phyloP scores from a whole-genome alignment of 768 basidiomycete species.

The Pulveroboletus sp. region DNA sequence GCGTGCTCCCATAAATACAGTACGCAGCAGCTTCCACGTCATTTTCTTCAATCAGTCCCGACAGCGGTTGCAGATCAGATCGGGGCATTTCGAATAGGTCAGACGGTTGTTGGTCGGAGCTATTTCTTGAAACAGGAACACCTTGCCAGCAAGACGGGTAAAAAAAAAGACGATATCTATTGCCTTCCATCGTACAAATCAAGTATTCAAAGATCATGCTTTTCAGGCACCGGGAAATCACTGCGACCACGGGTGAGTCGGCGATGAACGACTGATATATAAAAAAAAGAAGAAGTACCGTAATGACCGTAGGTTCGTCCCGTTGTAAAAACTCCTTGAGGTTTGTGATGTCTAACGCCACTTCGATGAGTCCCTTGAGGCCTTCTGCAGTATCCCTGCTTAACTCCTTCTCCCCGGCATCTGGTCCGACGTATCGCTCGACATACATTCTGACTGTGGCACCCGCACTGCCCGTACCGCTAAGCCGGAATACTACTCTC shows the following conservation, averaged over 20 bases:
- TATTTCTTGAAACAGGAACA: background rate
- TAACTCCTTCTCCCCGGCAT: constrained; percentile 65
- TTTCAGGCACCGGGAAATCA: constrained; percentile 9
- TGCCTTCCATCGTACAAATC: constrained; percentile 15
- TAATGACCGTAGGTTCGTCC: constrained; percentile 95
- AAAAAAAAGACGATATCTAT: constrained; percentile 10
- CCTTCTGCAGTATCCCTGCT: constrained; percentile 80
- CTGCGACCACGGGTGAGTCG: constrained; percentile 6
- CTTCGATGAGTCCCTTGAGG: constrained; percentile 91
- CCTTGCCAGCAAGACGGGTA: background rate
- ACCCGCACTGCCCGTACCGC: constrained; percentile 93
- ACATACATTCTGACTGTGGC: constrained; percentile 97
- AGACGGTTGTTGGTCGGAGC: constrained; percentile 6
- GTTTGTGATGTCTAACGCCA: constrained; percentile 81
- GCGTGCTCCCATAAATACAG: background rate
- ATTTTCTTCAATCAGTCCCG: background rate
- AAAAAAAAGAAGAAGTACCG: constrained; percentile 47
- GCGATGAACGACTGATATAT: background rate
- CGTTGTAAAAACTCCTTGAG: constrained; percentile 81
- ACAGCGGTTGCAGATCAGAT: too few species aligned
- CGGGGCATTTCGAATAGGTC: too few species aligned
- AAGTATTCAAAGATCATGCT: background rate
- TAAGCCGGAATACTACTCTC: constrained; percentile 91
- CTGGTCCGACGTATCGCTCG: constrained; percentile 79
- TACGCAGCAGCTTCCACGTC: too few species aligned